Evolutionary conservation across 306 rosid genomes (phyloP), one percentile per base, ranked within the genome.

Genomic region (Quercus wislizeni): DNA sequence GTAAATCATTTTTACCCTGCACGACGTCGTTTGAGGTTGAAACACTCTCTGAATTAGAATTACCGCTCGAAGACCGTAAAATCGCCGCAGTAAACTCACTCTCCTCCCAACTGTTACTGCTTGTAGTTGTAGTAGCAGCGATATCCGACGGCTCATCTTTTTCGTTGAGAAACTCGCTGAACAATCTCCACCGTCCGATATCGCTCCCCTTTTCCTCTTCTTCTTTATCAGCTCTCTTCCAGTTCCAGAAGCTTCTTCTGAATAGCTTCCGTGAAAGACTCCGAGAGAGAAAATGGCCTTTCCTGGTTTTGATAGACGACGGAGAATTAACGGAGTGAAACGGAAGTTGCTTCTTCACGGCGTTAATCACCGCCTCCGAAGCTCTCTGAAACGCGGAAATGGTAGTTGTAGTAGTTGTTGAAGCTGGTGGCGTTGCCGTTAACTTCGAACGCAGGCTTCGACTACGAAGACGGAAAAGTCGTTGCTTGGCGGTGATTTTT

Each of bases 241-340:
- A 74, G 80, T 74, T 87, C 92, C 91, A 75, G 80, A 87, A 90
- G 67, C 90, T 84, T 70, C 79, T 41, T 54, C 77, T 83, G 75
- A 89, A 78, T 46, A 94, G 75, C 88, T 83, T 85, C 83, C 82
- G 80, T 3, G 92, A 92, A 33, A 89, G 55, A 86, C 86, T 90
- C 58, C 90, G 80, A 4, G 83, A 84, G 10, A 85, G 71, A 74
- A 13, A 49, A 49, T 80, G 20, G 12, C 80, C 68, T 69, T 57
- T 87, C 57, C 79, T 78, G 1, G 73, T 3, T 20, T 80, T 79
- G 9, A 55, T 69, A 28, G 85, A 46, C 0, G 75, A 20, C 1
- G 71, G 21, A 4, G 69, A 70, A 59, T 79, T 79, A 5, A 56
- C 64, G 73, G 87, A 73, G 4, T 71, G 82, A 57, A 85, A 74